Conservation (phyloP, 495 filamentous ascomycete genomes). For the Neurospora intermedia region DNA sequence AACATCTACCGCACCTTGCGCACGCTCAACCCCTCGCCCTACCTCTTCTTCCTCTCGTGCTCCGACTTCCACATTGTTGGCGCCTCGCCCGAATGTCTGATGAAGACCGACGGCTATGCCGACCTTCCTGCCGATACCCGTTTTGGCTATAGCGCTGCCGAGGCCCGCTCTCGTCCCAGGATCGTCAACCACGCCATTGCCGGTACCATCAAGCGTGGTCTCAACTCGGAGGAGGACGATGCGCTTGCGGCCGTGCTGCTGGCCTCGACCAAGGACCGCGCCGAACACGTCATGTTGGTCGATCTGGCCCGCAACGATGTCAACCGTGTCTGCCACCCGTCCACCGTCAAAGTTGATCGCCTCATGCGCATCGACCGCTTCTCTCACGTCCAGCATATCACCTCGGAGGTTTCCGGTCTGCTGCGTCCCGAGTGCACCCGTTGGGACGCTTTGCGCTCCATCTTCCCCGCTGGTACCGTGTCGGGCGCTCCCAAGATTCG, state of each 20-base stretch:
- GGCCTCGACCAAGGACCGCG: conserved; percentile 79
- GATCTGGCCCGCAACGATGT: conserved; percentile 94
- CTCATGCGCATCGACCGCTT: conserved; percentile 96
- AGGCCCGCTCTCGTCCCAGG: conserved; percentile 43
- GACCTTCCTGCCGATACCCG: conserved; percentile 15
- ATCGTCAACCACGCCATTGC: conserved; percentile 97
- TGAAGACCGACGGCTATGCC: conserved; percentile 59
- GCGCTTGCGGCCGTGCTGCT: conserved; percentile 67
- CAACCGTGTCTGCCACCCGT: conserved; percentile 89
- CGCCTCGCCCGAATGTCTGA: conserved; percentile 85
- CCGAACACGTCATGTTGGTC: conserved; percentile 99
- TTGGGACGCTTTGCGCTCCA: conserved; percentile 90
- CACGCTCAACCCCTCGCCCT: conserved; percentile 90
- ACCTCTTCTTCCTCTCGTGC: conserved; percentile 93
- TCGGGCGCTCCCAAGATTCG: conserved; percentile 90
- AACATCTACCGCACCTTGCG: conserved; percentile 97
- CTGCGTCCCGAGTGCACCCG: conserved; percentile 73
- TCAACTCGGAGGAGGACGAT: conserved; percentile 69
- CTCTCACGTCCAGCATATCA: conserved; percentile 92
- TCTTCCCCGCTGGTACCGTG: conserved; percentile 93
- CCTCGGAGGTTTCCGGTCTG: conserved; percentile 85
- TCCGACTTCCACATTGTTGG: conserved; percentile 88
- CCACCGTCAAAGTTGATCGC: conserved; percentile 76
- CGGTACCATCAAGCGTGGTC: conserved; percentile 82
- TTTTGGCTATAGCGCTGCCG: conserved; percentile 15